Base-by-base conservation (phyloP, 495 filamentous ascomycete genomes). In the Sabuloglossum arenarium region DNA sequence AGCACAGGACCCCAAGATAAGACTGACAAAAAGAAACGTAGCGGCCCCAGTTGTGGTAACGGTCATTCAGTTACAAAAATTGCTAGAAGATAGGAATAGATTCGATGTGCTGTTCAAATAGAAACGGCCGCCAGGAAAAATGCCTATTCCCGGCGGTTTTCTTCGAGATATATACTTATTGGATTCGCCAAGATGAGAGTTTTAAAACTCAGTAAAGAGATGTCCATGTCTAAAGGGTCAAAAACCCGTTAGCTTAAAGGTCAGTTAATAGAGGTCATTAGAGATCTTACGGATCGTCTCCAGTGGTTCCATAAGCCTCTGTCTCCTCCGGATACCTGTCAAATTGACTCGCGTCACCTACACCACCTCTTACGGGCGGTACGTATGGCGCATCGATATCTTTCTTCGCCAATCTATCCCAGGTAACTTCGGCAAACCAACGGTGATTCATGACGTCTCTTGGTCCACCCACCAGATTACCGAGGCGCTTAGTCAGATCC, bases 371-470 rank as follows among this genome's bases (percentile, higher is more conserved):
- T 28, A 98, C 89, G 0, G 91, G 91, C n/a, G 91, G 91, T 46
- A 94, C 89, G 66, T 98, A 98, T 5, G 91, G 91, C 43, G 91
- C 93, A 69, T 98, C 91, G 57, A 98, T 98, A 63, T 98, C 93
- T 71, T 94, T 96, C 68, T 84, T 83, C 21, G 80, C 79, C 61
- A 98, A 68, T 52, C 90, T 77, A 57, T 97, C 93, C 91, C 91
- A 98, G 49, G 91, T 96, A 56, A 98, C 91, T 70, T 98, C 91
- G 2, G 85, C 78, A 63, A 98, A 98, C 91, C 91, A 98, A 9
- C 81, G 76, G 61, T 98, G 91, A 59, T 79, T 82, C 78, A 96
- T 97, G 55, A 98, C 88, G 65, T 97, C 91, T 59, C 84, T 77
- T 6, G 85, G 80, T n/a, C 91, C 91, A 11, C 85, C 87, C 61